Base-by-base conservation (phyloP, 2,329 filamentous ascomycete genomes). In the Apiospora hydei region DNA sequence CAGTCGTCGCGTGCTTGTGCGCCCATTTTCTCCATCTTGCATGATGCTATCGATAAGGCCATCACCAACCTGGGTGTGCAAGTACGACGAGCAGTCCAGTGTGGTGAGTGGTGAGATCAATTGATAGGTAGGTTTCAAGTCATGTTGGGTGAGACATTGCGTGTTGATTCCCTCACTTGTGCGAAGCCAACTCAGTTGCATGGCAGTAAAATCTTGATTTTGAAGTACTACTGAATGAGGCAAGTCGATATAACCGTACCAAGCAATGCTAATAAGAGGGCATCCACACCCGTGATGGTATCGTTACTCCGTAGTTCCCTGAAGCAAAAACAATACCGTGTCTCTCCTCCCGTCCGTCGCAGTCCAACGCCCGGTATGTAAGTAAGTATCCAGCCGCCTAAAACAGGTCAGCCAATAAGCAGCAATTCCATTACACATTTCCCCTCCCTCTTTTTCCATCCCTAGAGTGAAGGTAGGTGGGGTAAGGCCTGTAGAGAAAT, bases 221-320 rank as follows among this genome's bases (percentile, higher is more conserved):
- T n/a, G 53, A 61, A 8, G 57, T 64, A 41, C 34, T n/a, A 41
- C 2, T 38, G 34, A 13, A 14, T 64, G 26, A 64, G 34, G 57
- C 34, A 64, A n/a, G 57, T 64, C 21, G 18, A 38, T 41, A 41
- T 24, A 41, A 64, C 24, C 16, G 34, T 41, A 41, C 11, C 57
- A n/a, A 41, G 18, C 18, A 41, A 64, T 64, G 34, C 34, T 41
- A 64, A 41, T 64, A 41, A 41, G 57, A 64, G 34, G 57, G 57
- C 34, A 14, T 64, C 14, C n/a, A 64, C 57, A 64, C 34, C 34
- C 57, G 21, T 64, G 18, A 41, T 64, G 57, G 57, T 64, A 64
- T 64, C 34, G 57, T 64, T 64, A 64, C 57, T 64, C 57, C 57
- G 21, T 64, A 64, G 57, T 64, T 64, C 57, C 34, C 18, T 64